These are phyloP conservation scores for Actinidia arguta DNA, from an alignment of 179 eudicot genomes.

Conservation along the genomic window DNA sequence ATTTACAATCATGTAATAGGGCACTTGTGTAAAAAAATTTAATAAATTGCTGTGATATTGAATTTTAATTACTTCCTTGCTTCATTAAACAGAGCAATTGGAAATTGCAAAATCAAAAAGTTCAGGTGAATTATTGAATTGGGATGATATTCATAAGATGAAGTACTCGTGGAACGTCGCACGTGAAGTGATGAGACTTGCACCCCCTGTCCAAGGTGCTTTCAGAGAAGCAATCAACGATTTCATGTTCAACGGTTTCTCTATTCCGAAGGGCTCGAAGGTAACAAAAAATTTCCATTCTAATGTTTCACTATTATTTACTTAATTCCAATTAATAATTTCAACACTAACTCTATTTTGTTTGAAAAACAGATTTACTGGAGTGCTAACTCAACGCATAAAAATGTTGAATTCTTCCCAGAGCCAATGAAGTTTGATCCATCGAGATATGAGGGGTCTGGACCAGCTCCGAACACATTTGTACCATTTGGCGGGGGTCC, in stretches of 20 bases:
- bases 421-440: constrained; percentile 15
- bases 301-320: background rate
- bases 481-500: constrained; percentile 13
- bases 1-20: no score
- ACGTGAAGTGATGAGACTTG: constrained; percentile 14
- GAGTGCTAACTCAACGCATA: constrained; percentile 3
- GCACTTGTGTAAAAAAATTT: no score
- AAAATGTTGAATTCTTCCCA: constrained; percentile 7
- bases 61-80: no score
- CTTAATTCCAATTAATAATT: background rate
- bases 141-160: constrained; percentile 14
- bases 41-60: no score
- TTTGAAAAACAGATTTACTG: background rate
- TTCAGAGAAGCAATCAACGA: constrained; percentile 16
- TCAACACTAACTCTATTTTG: background rate
- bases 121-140: constrained; percentile 6
- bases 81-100: constrained; percentile 13
- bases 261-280: constrained; percentile 23
- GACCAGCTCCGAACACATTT: constrained; percentile 7
- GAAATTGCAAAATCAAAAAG: constrained; percentile 16
- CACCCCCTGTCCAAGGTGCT: constrained; percentile 18
- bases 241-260: constrained; percentile 18
- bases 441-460: constrained; percentile 10
- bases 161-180: constrained; percentile 14
- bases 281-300: background rate